Percentiles rank a stretch among this genome's conserved stretches.
Evolutionary conservation across 2,329 filamentous ascomycete genomes (phyloP).

Genomic region (Botrytis pseudocinerea): DNA sequence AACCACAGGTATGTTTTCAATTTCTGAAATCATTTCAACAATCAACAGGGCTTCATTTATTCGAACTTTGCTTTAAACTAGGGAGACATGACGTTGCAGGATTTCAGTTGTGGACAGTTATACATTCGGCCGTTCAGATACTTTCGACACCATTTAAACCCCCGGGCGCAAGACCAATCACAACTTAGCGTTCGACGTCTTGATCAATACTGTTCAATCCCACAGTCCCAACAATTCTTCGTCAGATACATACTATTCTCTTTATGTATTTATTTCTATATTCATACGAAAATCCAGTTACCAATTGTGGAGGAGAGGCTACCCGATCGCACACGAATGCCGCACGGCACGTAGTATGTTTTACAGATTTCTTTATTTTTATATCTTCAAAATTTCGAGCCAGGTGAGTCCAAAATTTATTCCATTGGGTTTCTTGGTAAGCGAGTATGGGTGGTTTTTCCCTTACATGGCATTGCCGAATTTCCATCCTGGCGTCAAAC

Average conservation of each 20-base stretch:
- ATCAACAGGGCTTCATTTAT: background rate
- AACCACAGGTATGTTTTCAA: background rate
- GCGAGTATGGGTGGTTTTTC: slow-evolving; percentile 9
- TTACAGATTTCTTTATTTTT: background rate
- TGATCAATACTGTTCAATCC: background rate
- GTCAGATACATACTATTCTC: background rate
- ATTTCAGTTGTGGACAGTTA: background rate
- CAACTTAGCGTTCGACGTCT: background rate
- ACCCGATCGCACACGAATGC: background rate
- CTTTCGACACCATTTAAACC: background rate
- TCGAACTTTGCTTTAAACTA: background rate
- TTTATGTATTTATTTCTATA: background rate
- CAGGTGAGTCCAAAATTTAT: background rate
- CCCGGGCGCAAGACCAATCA: slow-evolving; percentile 6
- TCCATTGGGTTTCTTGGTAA: slow-evolving; percentile 2
- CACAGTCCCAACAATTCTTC: background rate
- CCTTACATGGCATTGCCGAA: slow-evolving; percentile 5
- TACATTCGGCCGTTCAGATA: background rate
- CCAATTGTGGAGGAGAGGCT: background rate
- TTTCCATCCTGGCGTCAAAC: background rate
- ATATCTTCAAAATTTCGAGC: slow-evolving; percentile 3
- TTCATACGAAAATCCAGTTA: background rate
- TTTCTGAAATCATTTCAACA: background rate
- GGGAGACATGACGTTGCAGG: background rate
- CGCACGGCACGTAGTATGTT: background rate